phyloP scores from a whole-genome alignment of 2,329 filamentous ascomycete species.

The Coniochaeta sp. region DNA sequence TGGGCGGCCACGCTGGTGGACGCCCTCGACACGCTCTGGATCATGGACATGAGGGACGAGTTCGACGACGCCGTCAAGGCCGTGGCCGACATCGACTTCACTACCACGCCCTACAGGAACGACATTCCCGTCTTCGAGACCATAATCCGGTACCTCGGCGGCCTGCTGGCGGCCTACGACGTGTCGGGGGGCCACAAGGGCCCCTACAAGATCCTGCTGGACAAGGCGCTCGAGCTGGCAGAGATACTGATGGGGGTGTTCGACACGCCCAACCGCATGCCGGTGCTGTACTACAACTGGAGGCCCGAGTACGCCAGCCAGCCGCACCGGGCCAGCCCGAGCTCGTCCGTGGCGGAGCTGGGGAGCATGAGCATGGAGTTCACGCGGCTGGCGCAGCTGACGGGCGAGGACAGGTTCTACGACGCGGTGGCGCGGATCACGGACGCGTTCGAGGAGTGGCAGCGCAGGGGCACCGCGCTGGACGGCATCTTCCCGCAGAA shows the following conservation, averaged over 20 bases:
- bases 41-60: constrained; percentile 71
- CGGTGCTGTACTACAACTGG: constrained; percentile 74
- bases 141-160: constrained; percentile 84
- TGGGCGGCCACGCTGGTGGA: constrained; percentile 89
- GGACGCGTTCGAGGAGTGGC: constrained; percentile 67
- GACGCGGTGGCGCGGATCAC: constrained; percentile 84
- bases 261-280: constrained; percentile 92
- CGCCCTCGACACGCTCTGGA: constrained; percentile 76
- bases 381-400: constrained; percentile 80
- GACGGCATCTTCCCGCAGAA: constrained; percentile 74
- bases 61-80: constrained; percentile 70
- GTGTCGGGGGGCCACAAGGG: constrained; percentile 56
- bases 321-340: constrained; percentile 51
- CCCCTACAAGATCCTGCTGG: constrained; percentile 58
- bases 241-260: constrained; percentile 77
- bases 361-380: constrained; percentile 83
- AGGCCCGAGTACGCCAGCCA: constrained; percentile 55
- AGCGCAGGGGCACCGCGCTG: constrained; percentile 59
- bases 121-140: constrained; percentile 91
- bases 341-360: constrained; percentile 60
- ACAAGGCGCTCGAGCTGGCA: constrained; percentile 72
- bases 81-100: constrained; percentile 75
- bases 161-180: constrained; percentile 79
- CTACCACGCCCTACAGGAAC: constrained; percentile 48
- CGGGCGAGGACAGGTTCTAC: constrained; percentile 74